Evolutionary conservation across 805 yeast species (phyloP), one percentile per base, ranked within the genome.

Genomic region (Candida peoriensis): DNA sequence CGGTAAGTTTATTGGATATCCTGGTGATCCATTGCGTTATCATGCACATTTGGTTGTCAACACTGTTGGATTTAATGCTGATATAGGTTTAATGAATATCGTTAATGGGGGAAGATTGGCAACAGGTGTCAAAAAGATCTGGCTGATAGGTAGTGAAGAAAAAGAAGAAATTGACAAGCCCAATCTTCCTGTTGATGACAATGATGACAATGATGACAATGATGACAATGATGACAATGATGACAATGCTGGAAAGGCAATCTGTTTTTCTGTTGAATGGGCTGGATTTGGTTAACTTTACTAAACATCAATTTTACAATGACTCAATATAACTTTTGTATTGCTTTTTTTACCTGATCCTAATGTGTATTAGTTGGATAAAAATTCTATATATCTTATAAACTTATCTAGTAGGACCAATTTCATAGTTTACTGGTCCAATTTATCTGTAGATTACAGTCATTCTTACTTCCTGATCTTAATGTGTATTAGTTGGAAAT

Each of bases 81-180:
- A 72, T 41, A 68, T 82, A 17, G 72, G 72, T 2, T 50, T 87
- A 25, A 50, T 72, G 27, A 75, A 75, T 27, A 55, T 89, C 12
- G 76, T 87, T 0, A 79, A 81, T 24, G 86, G 94, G n/a, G 97
- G 97, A 1, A 67, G 98, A 45, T 60, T 90, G 32, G 96, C 96
- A 2, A 88, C 97, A 0, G 81, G 89, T 2, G 97, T 90, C 8
- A 90, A 93, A 57, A 90, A 90, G 56, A 65, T 81, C 15, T 83
- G 87, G 82, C 72, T 84, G 3, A 47, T 83, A 8, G 66, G 72
- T 12, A 77, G 72, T 18, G 59, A 55, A 24, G 46, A 44, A 22
- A 36, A 36, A 13, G 31, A 31, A 15, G 41, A 42, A 28, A 31
- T 13, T 16, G 18, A 21, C 12, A 21, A 21, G 23, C 8, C 11